Percentiles rank a stretch among this genome's conserved stretches.
Conservation (phyloP, 2,329 filamentous ascomycete species). For the Spiromastix sp. region DNA sequence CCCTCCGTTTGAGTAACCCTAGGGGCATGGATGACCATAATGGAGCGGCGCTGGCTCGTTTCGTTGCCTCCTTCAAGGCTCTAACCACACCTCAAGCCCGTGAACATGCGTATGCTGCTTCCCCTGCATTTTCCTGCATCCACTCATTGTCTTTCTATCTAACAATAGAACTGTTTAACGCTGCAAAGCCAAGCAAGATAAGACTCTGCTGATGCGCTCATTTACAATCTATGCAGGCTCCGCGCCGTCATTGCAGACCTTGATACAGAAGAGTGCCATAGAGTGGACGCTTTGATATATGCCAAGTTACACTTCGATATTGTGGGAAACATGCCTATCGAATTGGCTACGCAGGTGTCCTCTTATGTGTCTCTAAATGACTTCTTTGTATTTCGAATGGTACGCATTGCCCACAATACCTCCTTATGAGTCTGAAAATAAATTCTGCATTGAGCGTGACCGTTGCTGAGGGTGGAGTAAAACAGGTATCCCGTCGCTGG, state of each 20-base stretch:
- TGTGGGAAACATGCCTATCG: constrained; percentile 21
- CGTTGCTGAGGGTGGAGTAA: too few species aligned
- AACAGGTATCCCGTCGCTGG: constrained; percentile 27
- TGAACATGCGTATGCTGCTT: constrained; percentile 14
- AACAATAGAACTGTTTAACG: neutral
- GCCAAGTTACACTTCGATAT: constrained; percentile 23
- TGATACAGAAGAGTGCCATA: constrained; percentile 21
- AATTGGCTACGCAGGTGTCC: constrained; percentile 21
- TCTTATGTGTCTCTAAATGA: constrained; percentile 19
- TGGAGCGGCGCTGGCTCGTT: too few species aligned
- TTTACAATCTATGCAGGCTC: too few species aligned
- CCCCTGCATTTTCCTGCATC: too few species aligned
- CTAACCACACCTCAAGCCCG: constrained; percentile 16
- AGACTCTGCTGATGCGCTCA: too few species aligned
- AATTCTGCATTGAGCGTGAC: too few species aligned
- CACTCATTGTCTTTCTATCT: constrained; percentile 5
- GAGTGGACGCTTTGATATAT: constrained; percentile 16
- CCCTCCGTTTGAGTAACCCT: too few species aligned
- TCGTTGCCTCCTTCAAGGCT: too few species aligned
- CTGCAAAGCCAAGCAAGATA: neutral
- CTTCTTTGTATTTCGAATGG: constrained; percentile 19
- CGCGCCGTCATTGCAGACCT: constrained; percentile 20
- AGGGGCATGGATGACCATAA: too few species aligned
- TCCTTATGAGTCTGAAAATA: too few species aligned
- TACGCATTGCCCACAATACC: too few species aligned